phyloP scores from a whole-genome alignment of 805 yeast species.

The Starmerella riodocensis region DNA sequence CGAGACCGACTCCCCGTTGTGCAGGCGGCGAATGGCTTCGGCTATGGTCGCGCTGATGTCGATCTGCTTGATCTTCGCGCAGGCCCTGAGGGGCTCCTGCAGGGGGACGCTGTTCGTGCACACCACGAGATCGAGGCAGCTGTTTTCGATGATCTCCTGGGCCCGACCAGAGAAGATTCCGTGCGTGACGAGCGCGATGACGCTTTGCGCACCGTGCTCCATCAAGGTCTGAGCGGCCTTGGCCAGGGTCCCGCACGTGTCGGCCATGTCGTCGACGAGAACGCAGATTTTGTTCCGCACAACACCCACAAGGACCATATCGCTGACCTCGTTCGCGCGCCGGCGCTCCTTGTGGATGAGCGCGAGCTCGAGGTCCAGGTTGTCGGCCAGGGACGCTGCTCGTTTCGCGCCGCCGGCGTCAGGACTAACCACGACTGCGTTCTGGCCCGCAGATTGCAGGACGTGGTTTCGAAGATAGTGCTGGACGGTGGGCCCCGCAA shows the following conservation, averaged over 20 bases:
- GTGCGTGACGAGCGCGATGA: conserved; percentile 89
- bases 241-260: conserved; percentile 91
- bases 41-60: conserved; percentile 82
- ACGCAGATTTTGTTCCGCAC: conserved; percentile 73
- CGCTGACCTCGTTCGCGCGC: conserved; percentile 83
- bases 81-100: conserved; percentile 42
- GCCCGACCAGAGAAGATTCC: conserved; percentile 88
- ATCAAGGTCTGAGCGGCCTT: conserved; percentile 84
- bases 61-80: conserved; percentile 62
- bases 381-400: conserved; percentile 87
- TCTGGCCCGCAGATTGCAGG: conserved; percentile 29
- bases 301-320: conserved; percentile 94
- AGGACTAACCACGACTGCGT: conserved; percentile 79
- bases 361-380: conserved; percentile 83
- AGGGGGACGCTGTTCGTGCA: conserved; percentile 93
- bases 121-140: conserved; percentile 58
- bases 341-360: conserved; percentile 93
- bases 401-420: conserved; percentile 99
- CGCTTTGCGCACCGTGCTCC: conserved; percentile 68
- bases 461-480: conserved; percentile 61
- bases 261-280: conserved; percentile 94
- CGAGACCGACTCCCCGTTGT: conserved; percentile 90
- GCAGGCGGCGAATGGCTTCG: conserved; percentile 86
- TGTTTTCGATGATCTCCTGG: conserved; percentile 50
- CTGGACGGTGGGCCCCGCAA: conserved; percentile 86